phyloP scores from a whole-genome alignment of 441 rosid genomes.

The Manihot esculenta region DNA sequence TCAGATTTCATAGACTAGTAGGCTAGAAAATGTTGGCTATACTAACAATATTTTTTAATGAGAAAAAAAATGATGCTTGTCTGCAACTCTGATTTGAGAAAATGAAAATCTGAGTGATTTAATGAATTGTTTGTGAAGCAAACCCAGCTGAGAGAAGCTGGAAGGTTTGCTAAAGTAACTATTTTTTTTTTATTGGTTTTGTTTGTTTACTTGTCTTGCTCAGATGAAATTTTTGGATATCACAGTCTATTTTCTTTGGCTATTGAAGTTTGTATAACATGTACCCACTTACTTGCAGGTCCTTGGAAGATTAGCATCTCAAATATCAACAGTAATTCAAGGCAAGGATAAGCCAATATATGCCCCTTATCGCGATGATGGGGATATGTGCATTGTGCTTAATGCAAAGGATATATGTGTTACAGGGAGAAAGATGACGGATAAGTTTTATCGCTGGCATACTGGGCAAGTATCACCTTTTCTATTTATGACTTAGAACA shows the following conservation, averaged over 20 bases:
- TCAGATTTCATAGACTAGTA: conserved; percentile 4
- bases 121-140: not conserved
- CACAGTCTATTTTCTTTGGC: not conserved
- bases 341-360: conserved; percentile 99
- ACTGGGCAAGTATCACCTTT: conserved; percentile 69
- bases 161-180: not conserved
- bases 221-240: not conserved
- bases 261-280: not conserved
- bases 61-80: not conserved
- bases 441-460: conserved; percentile 93
- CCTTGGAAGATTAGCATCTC: conserved; percentile 96
- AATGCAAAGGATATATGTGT: conserved; percentile 88
- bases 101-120: not conserved
- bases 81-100: not conserved
- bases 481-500: conserved; percentile 11
- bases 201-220: not conserved
- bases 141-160: not conserved
- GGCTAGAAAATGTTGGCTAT: not conserved
- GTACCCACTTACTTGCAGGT: conserved; percentile 44
- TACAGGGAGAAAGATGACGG: conserved; percentile 93
- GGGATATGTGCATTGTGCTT: conserved; percentile 94
- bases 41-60: not conserved
- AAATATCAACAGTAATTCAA: conserved; percentile 85
- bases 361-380: conserved; percentile 90
- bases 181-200: not conserved